Percentiles rank a stretch among this genome's conserved stretches.
These are phyloP conservation scores for Lachnellula suecica DNA, from an alignment of 2,329 filamentous ascomycete species.

Conservation along the genomic window DNA sequence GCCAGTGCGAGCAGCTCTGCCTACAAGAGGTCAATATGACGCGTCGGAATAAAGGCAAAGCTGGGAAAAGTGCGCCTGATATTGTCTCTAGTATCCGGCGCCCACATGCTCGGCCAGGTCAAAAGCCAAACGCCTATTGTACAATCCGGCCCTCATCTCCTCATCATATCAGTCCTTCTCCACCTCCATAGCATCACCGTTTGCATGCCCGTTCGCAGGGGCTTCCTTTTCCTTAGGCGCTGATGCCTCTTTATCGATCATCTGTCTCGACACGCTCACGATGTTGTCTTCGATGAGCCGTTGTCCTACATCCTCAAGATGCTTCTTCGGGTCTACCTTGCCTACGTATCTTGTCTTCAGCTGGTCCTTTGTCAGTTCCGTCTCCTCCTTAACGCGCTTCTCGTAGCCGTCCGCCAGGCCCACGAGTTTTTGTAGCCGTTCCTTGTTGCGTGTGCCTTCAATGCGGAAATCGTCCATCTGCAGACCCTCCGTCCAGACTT, in stretches of 20 bases:
- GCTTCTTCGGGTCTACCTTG: conserved; percentile 99
- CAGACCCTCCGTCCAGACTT: conserved; percentile 96
- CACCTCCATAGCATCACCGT: conserved; percentile 31
- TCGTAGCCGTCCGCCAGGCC: conserved; percentile 92
- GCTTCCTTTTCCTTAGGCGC: conserved; percentile 71
- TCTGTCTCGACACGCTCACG: conserved; percentile 94
- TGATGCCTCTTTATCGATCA: conserved; percentile 99
- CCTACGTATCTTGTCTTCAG: conserved; percentile 98
- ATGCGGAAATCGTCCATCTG: conserved; percentile 94
- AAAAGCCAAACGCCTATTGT: conserved; percentile 34
- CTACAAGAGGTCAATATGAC: no score
- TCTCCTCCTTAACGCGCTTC: conserved; percentile 98
- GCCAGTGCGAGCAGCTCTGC: no score
- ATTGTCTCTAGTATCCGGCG: background rate
- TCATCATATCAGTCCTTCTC: conserved; percentile 34
- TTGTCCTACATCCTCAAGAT: conserved; percentile 94
- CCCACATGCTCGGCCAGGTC: background rate
- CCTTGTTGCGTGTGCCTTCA: conserved; percentile 83
- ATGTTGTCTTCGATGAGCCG: conserved; percentile 99
- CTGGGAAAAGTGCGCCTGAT: background rate
- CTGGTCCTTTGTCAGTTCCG: conserved; percentile 93
- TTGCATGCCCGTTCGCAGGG: conserved; percentile 44
- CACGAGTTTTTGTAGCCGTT: conserved; percentile 84
- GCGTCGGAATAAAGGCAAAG: background rate
- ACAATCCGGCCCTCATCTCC: conserved; percentile 45